Evolutionary conservation across 495 filamentous ascomycete genomes (phyloP).

Genomic region (Penicillium salamii): DNA sequence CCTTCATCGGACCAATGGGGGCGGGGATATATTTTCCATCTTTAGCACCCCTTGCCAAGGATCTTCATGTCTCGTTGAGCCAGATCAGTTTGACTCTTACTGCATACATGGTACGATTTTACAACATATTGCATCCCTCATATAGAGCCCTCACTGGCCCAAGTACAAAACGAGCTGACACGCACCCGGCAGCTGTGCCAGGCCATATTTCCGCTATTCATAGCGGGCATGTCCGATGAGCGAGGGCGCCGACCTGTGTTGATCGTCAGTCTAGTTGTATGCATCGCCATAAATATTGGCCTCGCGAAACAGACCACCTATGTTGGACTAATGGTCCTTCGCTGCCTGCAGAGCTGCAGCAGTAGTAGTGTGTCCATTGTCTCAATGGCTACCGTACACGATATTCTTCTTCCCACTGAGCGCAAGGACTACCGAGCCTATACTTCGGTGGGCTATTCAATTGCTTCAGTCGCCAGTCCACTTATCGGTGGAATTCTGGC

Average conservation of each 20-base stretch:
- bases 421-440: slow-evolving; percentile 35
- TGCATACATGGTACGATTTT: slow-evolving; percentile 47
- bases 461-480: slow-evolving; percentile 50
- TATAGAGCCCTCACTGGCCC: background rate
- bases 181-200: slow-evolving; percentile 29
- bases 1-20: slow-evolving; percentile 62
- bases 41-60: slow-evolving; percentile 49
- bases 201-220: slow-evolving; percentile 39
- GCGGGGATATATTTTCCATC: slow-evolving; percentile 70
- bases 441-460: slow-evolving; percentile 9
- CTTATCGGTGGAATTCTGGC: slow-evolving; percentile 59
- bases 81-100: slow-evolving; percentile 65
- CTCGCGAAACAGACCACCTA: slow-evolving; percentile 36
- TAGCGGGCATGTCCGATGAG: slow-evolving; percentile 36
- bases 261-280: slow-evolving; percentile 34
- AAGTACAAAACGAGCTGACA: background rate
- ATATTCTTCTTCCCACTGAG: slow-evolving; percentile 32
- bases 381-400: slow-evolving; percentile 28
- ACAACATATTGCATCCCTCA: no score
- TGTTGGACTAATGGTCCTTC: slow-evolving; percentile 37
- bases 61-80: slow-evolving; percentile 51
- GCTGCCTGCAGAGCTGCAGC: slow-evolving; percentile 39
- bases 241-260: slow-evolving; percentile 38
- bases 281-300: slow-evolving; percentile 35
- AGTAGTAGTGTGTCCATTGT: slow-evolving; percentile 34